Evolutionary conservation across 2,329 filamentous ascomycete species (phyloP), one percentile per base, ranked within the genome.

Genomic region (Fusarium sp.): DNA sequence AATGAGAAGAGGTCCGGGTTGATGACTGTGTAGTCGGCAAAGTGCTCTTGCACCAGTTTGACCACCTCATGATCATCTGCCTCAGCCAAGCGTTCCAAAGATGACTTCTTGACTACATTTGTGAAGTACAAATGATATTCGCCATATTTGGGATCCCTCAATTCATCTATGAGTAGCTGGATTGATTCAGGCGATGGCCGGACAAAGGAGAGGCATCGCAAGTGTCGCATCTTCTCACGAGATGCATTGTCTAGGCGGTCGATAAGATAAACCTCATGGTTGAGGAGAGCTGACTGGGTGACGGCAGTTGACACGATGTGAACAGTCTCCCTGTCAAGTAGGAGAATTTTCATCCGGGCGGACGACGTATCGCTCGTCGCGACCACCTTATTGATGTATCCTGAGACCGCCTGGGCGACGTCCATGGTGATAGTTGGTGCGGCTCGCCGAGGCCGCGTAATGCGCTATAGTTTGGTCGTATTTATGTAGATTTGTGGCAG

Each of bases 121-220:
- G 94, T 98, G 80, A 99, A 97, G 80, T 97, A 98, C 59, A 99
- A 88, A 77, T 97, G 90, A 81, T 99, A 99, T 82, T 99, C 96
- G 70, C 96, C 95, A 75, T 99, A 99, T 78, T 94, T 98, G 7
- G 96, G 97, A 51, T 98, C 95, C 65, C 96, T 89, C 58, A 99
- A 86, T 83, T 99, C 96, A 77, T 99, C 96, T 73, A 99, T 95
- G 55, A 99, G 87, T 67, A 92, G 89, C 77, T 99, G 94, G 77
- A 98, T 94, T 7, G 95, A 97, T 73, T 97, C 93, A 14, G 95
- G 88, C 0, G 95, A 97, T 10, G 96, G 96, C 42, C 97, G 91
- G 49, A 99, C 88, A 73, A 99, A 95, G 78, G 94, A 98, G 28
- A 98, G 83, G 79, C 96, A 99, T 54, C 94, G 90, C 54, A 99